These are phyloP conservation scores for Neonectria punicea DNA, from an alignment of 2,329 filamentous ascomycete genomes.

Conservation along the genomic window DNA sequence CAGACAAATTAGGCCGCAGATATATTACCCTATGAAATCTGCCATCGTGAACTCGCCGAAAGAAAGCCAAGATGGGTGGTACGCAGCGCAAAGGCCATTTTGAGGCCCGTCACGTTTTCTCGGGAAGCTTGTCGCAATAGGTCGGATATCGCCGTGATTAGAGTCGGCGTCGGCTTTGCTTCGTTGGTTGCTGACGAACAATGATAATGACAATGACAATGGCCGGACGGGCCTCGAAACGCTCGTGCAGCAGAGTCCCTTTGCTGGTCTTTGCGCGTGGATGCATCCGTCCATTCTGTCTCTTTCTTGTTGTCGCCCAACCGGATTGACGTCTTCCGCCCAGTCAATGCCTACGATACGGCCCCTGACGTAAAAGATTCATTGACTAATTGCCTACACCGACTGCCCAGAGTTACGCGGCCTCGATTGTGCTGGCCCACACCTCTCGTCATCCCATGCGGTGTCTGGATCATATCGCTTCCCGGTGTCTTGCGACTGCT, in stretches of 20 bases:
- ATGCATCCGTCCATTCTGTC: not conserved
- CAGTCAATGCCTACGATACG: too few species aligned
- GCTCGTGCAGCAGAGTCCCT: not conserved
- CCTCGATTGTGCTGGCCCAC: not conserved
- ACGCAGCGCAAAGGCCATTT: not conserved
- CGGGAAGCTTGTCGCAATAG: not conserved
- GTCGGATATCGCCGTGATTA: not conserved
- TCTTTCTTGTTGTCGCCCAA: not conserved
- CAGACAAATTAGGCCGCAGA: not conserved
- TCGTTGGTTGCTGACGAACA: not conserved
- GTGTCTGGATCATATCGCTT: not conserved
- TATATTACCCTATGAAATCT: not conserved
- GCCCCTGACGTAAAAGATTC: not conserved
- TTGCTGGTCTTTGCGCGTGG: not conserved
- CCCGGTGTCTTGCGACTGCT: not conserved
- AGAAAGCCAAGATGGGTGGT: not conserved
- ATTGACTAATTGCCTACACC: not conserved
- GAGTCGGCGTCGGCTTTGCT: not conserved
- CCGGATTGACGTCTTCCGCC: not conserved
- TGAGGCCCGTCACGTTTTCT: not conserved
- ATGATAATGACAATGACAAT: not conserved
- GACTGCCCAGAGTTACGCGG: not conserved
- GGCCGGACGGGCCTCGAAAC: not conserved
- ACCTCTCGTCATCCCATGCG: not conserved
- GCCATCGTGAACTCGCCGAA: not conserved